These are phyloP conservation scores for Podospora didyma DNA, from an alignment of 495 filamentous ascomycete genomes.

Conservation along the genomic window DNA sequence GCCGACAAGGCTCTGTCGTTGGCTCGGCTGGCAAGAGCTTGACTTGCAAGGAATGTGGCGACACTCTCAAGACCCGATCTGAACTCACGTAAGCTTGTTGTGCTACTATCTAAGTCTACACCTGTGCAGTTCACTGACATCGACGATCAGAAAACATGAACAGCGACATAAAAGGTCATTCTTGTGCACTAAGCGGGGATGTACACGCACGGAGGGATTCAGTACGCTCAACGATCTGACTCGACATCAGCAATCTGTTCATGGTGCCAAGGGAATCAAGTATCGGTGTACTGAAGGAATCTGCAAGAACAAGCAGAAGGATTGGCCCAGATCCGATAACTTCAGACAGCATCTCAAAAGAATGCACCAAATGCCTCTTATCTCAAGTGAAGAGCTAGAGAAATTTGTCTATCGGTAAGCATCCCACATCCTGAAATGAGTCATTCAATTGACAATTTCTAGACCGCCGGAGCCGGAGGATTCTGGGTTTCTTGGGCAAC, in stretches of 20 bases:
- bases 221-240: constrained; percentile 78
- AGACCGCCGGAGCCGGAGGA: not conserved
- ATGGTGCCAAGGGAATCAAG: constrained; percentile 53
- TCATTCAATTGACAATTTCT: not conserved
- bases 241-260: constrained; percentile 68
- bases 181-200: constrained; percentile 59
- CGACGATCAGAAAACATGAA: constrained; percentile 69
- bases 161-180: constrained; percentile 72
- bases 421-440: not conserved
- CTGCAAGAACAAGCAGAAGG: constrained; percentile 67
- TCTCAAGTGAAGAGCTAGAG: constrained; percentile 45
- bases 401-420: constrained; percentile 52
- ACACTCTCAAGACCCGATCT: constrained; percentile 43
- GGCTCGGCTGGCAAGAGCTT: constrained; percentile 14
- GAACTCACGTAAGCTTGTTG: constrained; percentile 41
- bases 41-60: constrained; percentile 32
- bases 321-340: constrained; percentile 87
- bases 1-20: constrained; percentile 2
- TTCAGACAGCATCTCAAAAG: constrained; percentile 80
- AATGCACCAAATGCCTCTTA: constrained; percentile 52
- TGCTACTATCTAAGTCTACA: not conserved
- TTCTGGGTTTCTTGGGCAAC: not conserved
- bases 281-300: constrained; percentile 63
- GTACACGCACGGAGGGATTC: constrained; percentile 64
- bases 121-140: not conserved